A percentile compares a stretch with the other conserved stretches of the same genome.
Evolutionary conservation across 345 rosid species (phyloP).

Genomic region (Syzygium aromaticum): DNA sequence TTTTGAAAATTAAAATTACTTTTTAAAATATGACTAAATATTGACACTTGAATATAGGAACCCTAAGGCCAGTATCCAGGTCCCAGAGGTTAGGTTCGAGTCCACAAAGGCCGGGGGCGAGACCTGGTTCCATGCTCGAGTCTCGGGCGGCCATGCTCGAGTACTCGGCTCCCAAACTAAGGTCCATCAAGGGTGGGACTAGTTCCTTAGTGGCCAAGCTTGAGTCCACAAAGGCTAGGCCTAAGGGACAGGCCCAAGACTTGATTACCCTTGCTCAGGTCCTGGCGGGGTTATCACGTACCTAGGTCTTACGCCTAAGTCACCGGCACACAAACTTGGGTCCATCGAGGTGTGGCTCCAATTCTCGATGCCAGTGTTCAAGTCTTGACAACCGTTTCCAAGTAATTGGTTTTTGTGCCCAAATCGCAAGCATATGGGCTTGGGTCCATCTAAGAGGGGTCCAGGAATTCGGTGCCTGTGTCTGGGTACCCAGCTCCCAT

Average conservation of each 20-base stretch:
- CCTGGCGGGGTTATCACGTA: background rate
- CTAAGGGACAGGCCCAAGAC: background rate
- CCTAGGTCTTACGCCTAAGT: background rate
- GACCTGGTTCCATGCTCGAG: background rate
- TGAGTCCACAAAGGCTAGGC: background rate
- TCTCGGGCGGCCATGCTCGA: background rate
- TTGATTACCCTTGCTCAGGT: background rate
- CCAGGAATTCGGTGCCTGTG: no score
- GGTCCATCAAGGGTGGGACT: background rate
- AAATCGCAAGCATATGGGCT: background rate
- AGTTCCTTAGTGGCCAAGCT: no score
- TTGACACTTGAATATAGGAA: no score
- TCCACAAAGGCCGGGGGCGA: background rate
- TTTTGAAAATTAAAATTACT: no score
- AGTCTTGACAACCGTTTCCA: rapidly evolving
- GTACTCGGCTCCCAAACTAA: background rate
- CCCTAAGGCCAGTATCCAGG: no score
- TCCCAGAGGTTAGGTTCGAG: no score
- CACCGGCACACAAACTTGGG: background rate
- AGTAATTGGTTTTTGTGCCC: no score
- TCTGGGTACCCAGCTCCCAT: no score
- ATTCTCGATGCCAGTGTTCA: rapidly evolving
- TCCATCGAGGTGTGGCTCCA: background rate
- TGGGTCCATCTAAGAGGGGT: background rate
- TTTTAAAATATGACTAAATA: no score